These are phyloP conservation scores for Zoysia pacifica DNA, from an alignment of 176 grass and related monocot genomes.

Conservation along the genomic window DNA sequence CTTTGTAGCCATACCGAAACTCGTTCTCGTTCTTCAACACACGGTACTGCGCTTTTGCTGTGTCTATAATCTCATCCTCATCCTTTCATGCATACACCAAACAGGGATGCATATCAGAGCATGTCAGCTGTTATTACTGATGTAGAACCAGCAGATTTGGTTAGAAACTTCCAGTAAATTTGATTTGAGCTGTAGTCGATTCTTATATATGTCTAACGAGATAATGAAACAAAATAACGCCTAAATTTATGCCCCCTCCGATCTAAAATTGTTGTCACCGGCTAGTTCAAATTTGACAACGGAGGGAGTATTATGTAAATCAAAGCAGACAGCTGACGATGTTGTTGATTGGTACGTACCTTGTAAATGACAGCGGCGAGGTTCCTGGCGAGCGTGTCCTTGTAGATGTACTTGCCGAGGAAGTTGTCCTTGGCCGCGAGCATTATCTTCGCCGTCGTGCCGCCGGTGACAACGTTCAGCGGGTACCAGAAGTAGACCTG, in stretches of 20 bases:
- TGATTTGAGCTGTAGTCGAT: neutral
- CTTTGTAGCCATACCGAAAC: slow-evolving; percentile 92
- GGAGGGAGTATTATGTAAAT: neutral
- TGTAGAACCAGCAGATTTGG: neutral
- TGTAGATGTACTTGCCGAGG: slow-evolving; percentile 96
- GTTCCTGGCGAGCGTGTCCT: slow-evolving; percentile 85
- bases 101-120: neutral
- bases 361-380: slow-evolving; percentile 83
- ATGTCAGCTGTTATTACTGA: neutral
- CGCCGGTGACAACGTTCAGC: slow-evolving; percentile 78
- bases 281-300: too few species aligned
- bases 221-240: neutral
- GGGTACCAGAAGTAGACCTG: slow-evolving; percentile 98
- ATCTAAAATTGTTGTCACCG: too few species aligned
- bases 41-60: slow-evolving; percentile 65
- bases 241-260: neutral
- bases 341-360: slow-evolving; percentile 48
- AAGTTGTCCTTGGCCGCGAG: slow-evolving; percentile 94
- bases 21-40: slow-evolving; percentile 65
- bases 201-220: neutral
- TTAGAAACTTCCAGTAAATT: neutral
- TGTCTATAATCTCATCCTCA: slow-evolving; percentile 77
- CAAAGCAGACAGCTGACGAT: neutral
- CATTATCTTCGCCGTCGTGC: slow-evolving; percentile 98
- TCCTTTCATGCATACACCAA: slow-evolving; percentile 50